phyloP scores from a whole-genome alignment of 805 yeast species.

The Zygotorulaspora danielsina region DNA sequence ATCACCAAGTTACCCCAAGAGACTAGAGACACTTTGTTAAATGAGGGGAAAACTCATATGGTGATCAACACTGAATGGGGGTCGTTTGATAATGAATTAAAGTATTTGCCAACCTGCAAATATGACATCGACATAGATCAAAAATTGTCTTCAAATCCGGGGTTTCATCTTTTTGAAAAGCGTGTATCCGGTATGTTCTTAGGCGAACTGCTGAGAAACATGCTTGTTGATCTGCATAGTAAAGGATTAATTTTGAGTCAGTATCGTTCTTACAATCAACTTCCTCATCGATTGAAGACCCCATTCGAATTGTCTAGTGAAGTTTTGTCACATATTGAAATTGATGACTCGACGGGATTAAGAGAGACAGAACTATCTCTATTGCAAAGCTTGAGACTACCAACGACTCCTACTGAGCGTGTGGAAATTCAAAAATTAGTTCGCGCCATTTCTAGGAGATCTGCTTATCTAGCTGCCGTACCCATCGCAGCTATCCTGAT shows the following conservation, averaged over 20 bases:
- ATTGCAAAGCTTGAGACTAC: conserved; percentile 61
- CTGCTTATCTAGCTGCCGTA: conserved; percentile 86
- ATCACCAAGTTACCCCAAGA: conserved; percentile 68
- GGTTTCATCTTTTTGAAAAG: conserved; percentile 89
- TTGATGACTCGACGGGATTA: conserved; percentile 73
- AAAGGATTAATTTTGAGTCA: conserved; percentile 56
- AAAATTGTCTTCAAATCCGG: conserved; percentile 68
- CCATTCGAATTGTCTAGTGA: conserved; percentile 80
- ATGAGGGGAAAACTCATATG: conserved; percentile 60
- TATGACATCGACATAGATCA: conserved; percentile 71
- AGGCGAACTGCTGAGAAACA: conserved; percentile 81
- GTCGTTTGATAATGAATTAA: conserved; percentile 81
- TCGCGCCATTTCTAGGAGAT: conserved; percentile 75
- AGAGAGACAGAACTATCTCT: conserved; percentile 65
- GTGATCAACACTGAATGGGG: conserved; percentile 98
- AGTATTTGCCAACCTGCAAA: conserved; percentile 69
- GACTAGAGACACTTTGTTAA: conserved; percentile 36
- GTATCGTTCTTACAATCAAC: conserved; percentile 39
- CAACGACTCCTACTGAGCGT: conserved; percentile 71
- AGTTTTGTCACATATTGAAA: conserved; percentile 79
- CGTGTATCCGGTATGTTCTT: conserved; percentile 88
- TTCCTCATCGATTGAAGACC: conserved; percentile 59
- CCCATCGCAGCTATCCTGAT: conserved; percentile 79
- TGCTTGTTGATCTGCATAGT: conserved; percentile 62
- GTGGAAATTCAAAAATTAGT: conserved; percentile 65